These are phyloP conservation scores for Hypoxylon intermedium DNA, from an alignment of 495 filamentous ascomycete species.

Conservation along the genomic window DNA sequence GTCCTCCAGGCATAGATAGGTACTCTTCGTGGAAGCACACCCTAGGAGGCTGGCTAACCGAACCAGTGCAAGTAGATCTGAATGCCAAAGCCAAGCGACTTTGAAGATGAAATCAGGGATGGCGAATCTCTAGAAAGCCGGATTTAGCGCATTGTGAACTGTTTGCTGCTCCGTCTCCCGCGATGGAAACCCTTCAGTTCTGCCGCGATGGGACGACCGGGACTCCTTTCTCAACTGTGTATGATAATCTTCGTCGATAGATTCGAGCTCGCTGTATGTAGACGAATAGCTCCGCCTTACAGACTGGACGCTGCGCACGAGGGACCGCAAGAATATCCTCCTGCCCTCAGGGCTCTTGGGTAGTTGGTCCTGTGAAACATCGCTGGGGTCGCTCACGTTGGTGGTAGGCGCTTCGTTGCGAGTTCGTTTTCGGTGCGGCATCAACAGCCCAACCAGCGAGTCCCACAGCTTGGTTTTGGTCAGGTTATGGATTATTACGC, in stretches of 20 bases:
- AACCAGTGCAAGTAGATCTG: no score
- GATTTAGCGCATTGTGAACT: no score
- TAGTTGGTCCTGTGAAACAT: not conserved
- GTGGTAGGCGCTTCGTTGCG: not conserved
- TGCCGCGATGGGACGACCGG: no score
- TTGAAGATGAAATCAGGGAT: no score
- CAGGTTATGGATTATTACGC: not conserved
- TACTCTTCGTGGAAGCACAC: not conserved
- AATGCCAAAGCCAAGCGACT: no score
- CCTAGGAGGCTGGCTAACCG: no score
- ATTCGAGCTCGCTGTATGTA: not conserved
- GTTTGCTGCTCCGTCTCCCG: not conserved
- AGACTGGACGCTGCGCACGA: not conserved
- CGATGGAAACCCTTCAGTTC: not conserved
- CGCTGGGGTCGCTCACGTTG: not conserved
- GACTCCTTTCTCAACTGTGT: not conserved
- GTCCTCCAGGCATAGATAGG: not conserved
- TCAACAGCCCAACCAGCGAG: not conserved
- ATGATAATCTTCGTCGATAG: constrained; percentile 5
- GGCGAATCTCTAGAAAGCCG: no score
- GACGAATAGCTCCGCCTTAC: not conserved
- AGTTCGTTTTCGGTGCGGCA: not conserved
- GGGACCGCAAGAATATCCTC: not conserved
- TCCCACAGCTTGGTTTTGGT: not conserved
- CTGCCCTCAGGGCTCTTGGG: not conserved